Evolutionary conservation across 2,329 filamentous ascomycete species (phyloP).

Genomic region (Shiraia sp.): DNA sequence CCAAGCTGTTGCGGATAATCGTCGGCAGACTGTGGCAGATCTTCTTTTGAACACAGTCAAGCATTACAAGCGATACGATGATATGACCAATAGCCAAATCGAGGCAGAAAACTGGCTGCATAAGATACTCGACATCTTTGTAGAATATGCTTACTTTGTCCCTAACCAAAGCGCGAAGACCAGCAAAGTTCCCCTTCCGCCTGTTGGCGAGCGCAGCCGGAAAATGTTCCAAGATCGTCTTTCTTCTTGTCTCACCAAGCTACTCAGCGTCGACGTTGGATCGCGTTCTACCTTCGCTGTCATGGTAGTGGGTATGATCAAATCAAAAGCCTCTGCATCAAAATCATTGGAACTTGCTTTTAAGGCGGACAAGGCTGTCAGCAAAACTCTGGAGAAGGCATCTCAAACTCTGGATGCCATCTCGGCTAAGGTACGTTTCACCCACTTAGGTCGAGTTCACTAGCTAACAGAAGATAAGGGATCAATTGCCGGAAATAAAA

Average conservation of each 20-base stretch:
- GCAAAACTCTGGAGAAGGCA: slow-evolving; percentile 42
- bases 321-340: slow-evolving; percentile 26
- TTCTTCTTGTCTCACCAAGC: slow-evolving; percentile 57
- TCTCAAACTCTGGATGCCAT: slow-evolving; percentile 37
- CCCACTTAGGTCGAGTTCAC: background rate
- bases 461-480: slow-evolving; percentile 22
- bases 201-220: slow-evolving; percentile 53
- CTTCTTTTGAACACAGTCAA: slow-evolving; percentile 57
- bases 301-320: slow-evolving; percentile 35
- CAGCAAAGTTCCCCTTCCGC: slow-evolving; percentile 46
- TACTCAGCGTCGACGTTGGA: slow-evolving; percentile 43
- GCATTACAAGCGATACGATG: slow-evolving; percentile 40
- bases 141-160: slow-evolving; percentile 56
- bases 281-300: slow-evolving; percentile 31
- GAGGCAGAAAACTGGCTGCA: slow-evolving; percentile 50
- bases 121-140: slow-evolving; percentile 50
- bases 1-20: slow-evolving; percentile 49
- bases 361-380: slow-evolving; percentile 52
- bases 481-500: slow-evolving; percentile 32
- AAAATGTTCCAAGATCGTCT: slow-evolving; percentile 59
- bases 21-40: slow-evolving; percentile 56
- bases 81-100: slow-evolving; percentile 21
- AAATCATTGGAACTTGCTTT: slow-evolving; percentile 51
- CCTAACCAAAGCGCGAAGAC: slow-evolving; percentile 39
- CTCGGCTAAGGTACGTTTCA: slow-evolving; percentile 22